A percentile compares a stretch with the other conserved stretches of the same genome.
phyloP scores from a whole-genome alignment of 2,329 filamentous ascomycete genomes.

The Kalmusia sp. region DNA sequence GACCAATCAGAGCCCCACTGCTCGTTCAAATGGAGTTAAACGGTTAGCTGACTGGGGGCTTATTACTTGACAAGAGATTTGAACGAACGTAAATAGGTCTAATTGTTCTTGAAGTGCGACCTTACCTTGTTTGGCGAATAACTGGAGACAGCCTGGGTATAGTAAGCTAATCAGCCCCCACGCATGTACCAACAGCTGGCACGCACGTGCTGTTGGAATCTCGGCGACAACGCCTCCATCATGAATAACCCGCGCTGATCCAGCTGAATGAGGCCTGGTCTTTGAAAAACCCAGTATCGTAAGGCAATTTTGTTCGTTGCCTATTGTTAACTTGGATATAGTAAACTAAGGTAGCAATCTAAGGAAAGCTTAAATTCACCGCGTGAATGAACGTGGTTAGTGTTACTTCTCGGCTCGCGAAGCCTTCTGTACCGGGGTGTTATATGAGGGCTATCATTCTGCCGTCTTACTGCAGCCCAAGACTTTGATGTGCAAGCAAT shows the following conservation, averaged over 20 bases:
- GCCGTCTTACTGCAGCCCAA: background rate
- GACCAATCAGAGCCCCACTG: background rate
- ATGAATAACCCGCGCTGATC: no score
- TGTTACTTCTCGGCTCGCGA: no score
- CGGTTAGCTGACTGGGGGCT: background rate
- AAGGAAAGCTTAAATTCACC: background rate
- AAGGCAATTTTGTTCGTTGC: background rate
- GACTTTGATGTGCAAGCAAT: background rate
- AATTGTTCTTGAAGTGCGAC: background rate
- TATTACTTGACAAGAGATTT: background rate
- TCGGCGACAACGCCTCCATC: background rate
- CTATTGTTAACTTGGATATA: background rate
- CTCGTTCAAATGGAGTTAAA: background rate
- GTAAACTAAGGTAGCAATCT: background rate
- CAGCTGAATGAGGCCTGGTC: background rate
- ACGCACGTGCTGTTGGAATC: background rate
- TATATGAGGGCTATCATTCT: background rate
- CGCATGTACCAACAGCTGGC: background rate
- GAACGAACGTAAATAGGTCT: background rate
- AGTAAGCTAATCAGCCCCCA: conserved; percentile 3
- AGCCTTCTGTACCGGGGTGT: no score
- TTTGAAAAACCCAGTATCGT: no score
- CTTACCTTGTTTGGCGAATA: background rate
- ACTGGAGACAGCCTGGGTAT: background rate
- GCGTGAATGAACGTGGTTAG: background rate